phyloP scores from a whole-genome alignment of 768 basidiomycete species.

The Fomitopsis serialis region DNA sequence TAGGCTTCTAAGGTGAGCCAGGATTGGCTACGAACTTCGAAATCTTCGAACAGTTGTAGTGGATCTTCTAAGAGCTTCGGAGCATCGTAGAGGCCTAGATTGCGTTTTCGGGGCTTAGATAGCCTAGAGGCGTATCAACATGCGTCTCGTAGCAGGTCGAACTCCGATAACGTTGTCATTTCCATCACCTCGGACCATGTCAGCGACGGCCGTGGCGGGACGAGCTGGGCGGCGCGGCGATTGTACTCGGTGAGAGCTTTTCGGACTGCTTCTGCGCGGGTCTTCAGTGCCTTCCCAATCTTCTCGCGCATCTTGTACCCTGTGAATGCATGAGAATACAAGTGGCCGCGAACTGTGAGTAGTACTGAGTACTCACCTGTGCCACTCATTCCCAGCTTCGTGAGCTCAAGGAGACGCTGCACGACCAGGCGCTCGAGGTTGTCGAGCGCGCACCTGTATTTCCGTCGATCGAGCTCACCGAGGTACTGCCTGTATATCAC shows the following conservation, averaged over 20 bases:
- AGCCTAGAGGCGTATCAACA: no score
- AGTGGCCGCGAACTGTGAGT: not conserved
- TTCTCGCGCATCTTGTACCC: constrained; percentile 30
- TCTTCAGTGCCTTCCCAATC: constrained; percentile 29
- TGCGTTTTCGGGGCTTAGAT: no score
- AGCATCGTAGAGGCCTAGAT: no score
- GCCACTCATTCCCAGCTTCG: constrained; percentile 22
- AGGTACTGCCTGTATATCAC: not conserved
- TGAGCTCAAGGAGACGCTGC: constrained; percentile 24
- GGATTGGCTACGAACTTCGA: no score
- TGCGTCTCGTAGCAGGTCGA: constrained; percentile 28
- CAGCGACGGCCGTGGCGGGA: constrained; percentile 11
- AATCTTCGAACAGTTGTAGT: no score
- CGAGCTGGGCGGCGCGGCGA: constrained; percentile 13
- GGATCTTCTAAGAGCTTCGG: no score
- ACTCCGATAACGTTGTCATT: constrained; percentile 18
- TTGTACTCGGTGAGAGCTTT: constrained; percentile 29
- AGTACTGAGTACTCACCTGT: constrained; percentile 12
- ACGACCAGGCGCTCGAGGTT: constrained; percentile 26
- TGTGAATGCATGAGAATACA: constrained; percentile 12
- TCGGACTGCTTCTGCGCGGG: constrained; percentile 25
- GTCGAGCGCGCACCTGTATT: constrained; percentile 20
- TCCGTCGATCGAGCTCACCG: not conserved
- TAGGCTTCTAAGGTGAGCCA: no score
- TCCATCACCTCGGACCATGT: constrained; percentile 8